Evolutionary conservation across 768 basidiomycete species (phyloP), one percentile per base, ranked within the genome.

Genomic region (Coprinellus micaceus): DNA sequence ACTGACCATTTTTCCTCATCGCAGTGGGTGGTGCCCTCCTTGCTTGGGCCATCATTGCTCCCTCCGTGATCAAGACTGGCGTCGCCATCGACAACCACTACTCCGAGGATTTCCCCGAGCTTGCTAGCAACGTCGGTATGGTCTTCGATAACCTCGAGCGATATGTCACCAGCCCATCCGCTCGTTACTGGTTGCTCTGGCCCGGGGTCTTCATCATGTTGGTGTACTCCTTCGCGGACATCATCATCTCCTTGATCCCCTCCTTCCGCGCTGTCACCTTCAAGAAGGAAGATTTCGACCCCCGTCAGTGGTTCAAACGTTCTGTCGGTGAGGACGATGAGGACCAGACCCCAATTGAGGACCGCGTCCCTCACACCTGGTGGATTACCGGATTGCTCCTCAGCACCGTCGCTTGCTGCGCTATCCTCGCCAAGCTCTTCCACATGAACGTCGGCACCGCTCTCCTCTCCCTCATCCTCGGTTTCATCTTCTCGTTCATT

Each of bases 401-500:
- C 47, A 78, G 76, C 59, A 76, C 77, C 21, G 64, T 84, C 61
- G 69, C 83, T 64, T 80, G 73, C 43, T 76, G 76, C 60, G 72
- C 78, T 11, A 79, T 85, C 52, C 78, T 83, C 55, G 75, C 77
- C 12, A 82, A 78, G 22, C 71, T 77, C 44, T 84, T 80, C 73
- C 63, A 75, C 59, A 77, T 82, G 75, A 82, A 81, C 57, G 80
- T 84, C 57, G 82, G 82, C 28, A 80, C 82, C 51, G 79, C 77
- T 26, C 69, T 85, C 63, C 77, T 85, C 44, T 68, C 83, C 9
- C 77, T 86, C 46, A 22, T 86, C 56, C 76, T 85, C 40, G 80
- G 81, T 29, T 86, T 85, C 73, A 44, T 85, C 40, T 87, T 86
- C 71, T 83, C 83, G 28, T 85, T 87, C 71, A 81, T 86, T 60